A percentile compares a stretch with the other conserved stretches of the same genome.
These are phyloP conservation scores for Colletotrichum eleusines DNA, from an alignment of 2,329 filamentous ascomycete genomes.

Conservation along the genomic window DNA sequence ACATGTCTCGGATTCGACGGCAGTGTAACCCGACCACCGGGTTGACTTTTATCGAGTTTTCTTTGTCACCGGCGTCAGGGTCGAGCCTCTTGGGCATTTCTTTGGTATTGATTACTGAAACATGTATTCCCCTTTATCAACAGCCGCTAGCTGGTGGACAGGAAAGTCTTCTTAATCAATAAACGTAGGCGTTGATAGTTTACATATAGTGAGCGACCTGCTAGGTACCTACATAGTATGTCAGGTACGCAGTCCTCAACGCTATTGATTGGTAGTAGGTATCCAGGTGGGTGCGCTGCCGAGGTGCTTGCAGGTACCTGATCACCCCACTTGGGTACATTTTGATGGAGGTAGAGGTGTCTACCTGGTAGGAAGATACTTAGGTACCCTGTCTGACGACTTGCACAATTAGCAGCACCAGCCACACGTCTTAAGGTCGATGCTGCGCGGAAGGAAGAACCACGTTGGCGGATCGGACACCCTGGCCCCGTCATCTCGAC, in stretches of 20 bases:
- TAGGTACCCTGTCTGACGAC: neutral
- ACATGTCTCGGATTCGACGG: neutral
- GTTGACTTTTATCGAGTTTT: neutral
- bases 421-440: conserved; percentile 10
- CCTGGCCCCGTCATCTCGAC: conserved; percentile 36
- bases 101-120: neutral
- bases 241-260: too few relatives aligned
- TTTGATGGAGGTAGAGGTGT: too few relatives aligned
- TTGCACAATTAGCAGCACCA: conserved; percentile 8
- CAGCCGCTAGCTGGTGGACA: neutral
- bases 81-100: neutral
- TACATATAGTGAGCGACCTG: too few relatives aligned
- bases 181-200: too few relatives aligned
- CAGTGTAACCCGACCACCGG: neutral
- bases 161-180: neutral
- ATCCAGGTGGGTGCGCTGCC: too few relatives aligned
- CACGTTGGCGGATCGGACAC: conserved; percentile 40
- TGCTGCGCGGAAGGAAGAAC: conserved; percentile 18
- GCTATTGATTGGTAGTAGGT: neutral
- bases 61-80: neutral
- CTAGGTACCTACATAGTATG: too few relatives aligned
- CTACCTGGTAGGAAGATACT: too few relatives aligned
- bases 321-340: too few relatives aligned
- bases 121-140: neutral
- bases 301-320: too few relatives aligned